phyloP scores from a whole-genome alignment of 75 land plant species.

The Pinus tabuliformis region DNA sequence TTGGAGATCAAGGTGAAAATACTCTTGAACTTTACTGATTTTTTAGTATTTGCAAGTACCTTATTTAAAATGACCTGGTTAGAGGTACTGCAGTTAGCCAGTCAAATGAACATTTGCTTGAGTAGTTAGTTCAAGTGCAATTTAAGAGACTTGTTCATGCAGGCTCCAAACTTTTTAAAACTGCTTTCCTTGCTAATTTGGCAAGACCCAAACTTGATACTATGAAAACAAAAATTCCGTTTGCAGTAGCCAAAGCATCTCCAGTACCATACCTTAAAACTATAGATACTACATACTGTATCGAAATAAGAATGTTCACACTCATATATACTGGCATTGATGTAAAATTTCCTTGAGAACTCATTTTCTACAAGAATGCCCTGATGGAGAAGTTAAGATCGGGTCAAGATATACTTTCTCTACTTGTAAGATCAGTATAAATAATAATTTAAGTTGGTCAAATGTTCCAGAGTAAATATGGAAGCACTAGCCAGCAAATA shows the following conservation, averaged over 20 bases:
- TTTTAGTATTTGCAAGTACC: not conserved
- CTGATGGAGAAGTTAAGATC: not conserved
- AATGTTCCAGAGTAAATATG: not conserved
- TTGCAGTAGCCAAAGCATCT: not conserved
- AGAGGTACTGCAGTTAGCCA: not conserved
- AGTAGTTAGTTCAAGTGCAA: too few relatives aligned
- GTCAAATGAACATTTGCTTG: not conserved
- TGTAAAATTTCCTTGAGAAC: not conserved
- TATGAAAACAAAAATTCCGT: not conserved
- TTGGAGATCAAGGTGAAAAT: conserved; percentile 73
- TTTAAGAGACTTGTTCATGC: too few relatives aligned
- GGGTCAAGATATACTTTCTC: not conserved
- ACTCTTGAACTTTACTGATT: not conserved
- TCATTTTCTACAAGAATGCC: not conserved
- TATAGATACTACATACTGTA: not conserved
- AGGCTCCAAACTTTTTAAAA: too few relatives aligned
- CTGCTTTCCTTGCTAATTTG: too few relatives aligned
- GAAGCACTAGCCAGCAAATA: not conserved
- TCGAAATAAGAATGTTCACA: not conserved
- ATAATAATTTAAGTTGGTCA: not conserved
- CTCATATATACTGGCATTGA: too few relatives aligned
- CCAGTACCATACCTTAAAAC: not conserved
- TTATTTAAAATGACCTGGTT: not conserved
- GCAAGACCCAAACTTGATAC: too few relatives aligned
- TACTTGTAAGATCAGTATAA: not conserved